Evolutionary conservation across 768 basidiomycete species (phyloP).

Genomic region (Kwoniella europaea): DNA sequence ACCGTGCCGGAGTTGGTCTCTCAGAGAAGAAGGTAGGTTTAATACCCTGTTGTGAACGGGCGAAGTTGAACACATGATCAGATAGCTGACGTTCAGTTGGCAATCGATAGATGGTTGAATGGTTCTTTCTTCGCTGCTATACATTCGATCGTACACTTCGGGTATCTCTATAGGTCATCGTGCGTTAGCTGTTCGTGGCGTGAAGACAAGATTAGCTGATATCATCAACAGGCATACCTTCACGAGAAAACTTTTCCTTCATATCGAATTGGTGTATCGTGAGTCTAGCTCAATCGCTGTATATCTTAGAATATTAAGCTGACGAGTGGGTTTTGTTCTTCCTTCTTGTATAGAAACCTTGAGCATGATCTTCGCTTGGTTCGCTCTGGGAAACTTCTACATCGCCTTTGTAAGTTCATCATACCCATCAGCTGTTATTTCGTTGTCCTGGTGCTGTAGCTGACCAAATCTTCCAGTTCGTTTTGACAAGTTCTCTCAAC

Average conservation of each 20-base stretch:
- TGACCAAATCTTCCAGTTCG: conserved; percentile 54
- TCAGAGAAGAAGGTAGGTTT: conserved; percentile 69
- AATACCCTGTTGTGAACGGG: background rate
- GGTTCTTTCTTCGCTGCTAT: conserved; percentile 98
- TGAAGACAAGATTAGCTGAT: conserved; percentile 21
- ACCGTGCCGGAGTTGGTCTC: conserved; percentile 91
- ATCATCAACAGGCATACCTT: conserved; percentile 65
- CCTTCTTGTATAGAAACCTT: conserved; percentile 64
- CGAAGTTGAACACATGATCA: conserved; percentile 38
- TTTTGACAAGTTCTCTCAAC: conserved; percentile 77
- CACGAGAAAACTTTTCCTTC: conserved; percentile 88
- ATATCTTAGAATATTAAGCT: background rate
- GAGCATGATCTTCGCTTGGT: conserved; percentile 92
- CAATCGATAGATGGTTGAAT: conserved; percentile 78
- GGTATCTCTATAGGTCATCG: conserved; percentile 90
- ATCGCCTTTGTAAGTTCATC: conserved; percentile 69
- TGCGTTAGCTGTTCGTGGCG: conserved; percentile 27
- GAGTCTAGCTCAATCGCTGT: conserved; percentile 8
- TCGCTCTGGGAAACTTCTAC: conserved; percentile 85
- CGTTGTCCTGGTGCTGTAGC: background rate
- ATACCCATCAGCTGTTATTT: background rate
- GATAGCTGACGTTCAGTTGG: conserved; percentile 74
- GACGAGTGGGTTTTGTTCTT: background rate
- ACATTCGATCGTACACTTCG: conserved; percentile 88
- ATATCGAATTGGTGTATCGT: conserved; percentile 88